These are phyloP conservation scores for Ophiostoma ulmi DNA, from an alignment of 2,329 filamentous ascomycete genomes.

Conservation along the genomic window DNA sequence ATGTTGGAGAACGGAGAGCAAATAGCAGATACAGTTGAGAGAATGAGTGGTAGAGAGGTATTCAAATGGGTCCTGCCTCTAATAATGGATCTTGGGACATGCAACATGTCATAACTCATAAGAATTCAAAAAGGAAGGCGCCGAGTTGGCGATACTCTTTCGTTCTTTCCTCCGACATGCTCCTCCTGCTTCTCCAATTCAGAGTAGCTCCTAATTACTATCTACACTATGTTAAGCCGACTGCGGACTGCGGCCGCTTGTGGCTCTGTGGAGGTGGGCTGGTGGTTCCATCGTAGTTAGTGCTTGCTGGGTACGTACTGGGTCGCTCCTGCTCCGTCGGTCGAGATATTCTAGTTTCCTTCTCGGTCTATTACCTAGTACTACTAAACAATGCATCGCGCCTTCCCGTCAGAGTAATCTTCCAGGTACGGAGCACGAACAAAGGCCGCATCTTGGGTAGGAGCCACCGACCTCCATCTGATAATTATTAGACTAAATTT, in stretches of 20 bases:
- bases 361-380: neutral
- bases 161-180: slow-evolving; percentile 2
- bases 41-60: neutral
- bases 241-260: slow-evolving; percentile 9
- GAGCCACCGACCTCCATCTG: slow-evolving; percentile 1
- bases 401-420: slow-evolving; percentile 11
- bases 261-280: slow-evolving; percentile 9
- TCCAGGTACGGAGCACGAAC: neutral
- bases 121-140: slow-evolving; percentile 13
- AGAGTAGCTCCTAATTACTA: neutral
- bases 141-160: slow-evolving; percentile 12
- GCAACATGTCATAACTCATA: neutral
- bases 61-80: slow-evolving; percentile 13
- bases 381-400: neutral
- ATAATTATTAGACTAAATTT: neutral
- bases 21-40: neutral
- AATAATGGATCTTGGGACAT: slow-evolving; percentile 5
- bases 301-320: slow-evolving; percentile 4
- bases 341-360: slow-evolving; percentile 4
- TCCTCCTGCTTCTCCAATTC: neutral
- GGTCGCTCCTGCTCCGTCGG: neutral
- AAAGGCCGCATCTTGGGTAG: slow-evolving; percentile 10
- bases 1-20: neutral
- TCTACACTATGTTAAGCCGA: neutral
- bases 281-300: neutral